Evolutionary conservation across 805 yeast genomes (phyloP).

Genomic region (Sungouiozyma ichnusensis): DNA sequence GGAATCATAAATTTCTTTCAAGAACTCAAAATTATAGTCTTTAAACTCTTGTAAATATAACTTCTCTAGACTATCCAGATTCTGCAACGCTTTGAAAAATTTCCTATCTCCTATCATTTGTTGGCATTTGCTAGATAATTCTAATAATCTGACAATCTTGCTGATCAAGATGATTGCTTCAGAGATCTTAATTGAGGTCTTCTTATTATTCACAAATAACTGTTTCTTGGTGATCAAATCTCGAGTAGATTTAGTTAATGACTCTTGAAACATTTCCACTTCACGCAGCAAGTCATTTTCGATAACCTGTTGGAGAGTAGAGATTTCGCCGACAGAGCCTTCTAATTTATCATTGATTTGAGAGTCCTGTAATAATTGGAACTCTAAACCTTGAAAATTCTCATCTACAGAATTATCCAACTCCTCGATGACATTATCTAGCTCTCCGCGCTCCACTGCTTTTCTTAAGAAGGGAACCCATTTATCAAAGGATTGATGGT

Average conservation of each 20-base stretch:
- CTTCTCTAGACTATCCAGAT: slow-evolving; percentile 62
- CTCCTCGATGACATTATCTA: slow-evolving; percentile 20
- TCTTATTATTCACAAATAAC: slow-evolving; percentile 47
- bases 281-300: slow-evolving; percentile 41
- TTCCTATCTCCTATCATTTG: slow-evolving; percentile 64
- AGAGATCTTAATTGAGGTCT: slow-evolving; percentile 53
- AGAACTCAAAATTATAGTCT: slow-evolving; percentile 51
- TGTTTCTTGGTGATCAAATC: slow-evolving; percentile 56
- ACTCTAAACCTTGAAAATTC: slow-evolving; percentile 26
- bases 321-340: slow-evolving; percentile 51
- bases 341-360: slow-evolving; percentile 26
- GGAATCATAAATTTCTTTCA: slow-evolving; percentile 60
- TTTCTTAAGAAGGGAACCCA: slow-evolving; percentile 27
- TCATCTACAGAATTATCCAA: slow-evolving; percentile 26
- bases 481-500: slow-evolving; percentile 23
- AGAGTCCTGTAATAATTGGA: slow-evolving; percentile 25
- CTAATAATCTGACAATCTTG: slow-evolving; percentile 70
- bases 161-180: slow-evolving; percentile 62
- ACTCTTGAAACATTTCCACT: slow-evolving; percentile 44
- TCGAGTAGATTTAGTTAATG: slow-evolving; percentile 53
- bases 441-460: slow-evolving; percentile 18
- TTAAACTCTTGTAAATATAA: slow-evolving; percentile 62
- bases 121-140: slow-evolving; percentile 76
- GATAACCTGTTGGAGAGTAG: slow-evolving; percentile 49
- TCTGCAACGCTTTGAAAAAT: slow-evolving; percentile 78